phyloP scores from a whole-genome alignment of 129 eudicot species.

The Escallonia herrerae region DNA sequence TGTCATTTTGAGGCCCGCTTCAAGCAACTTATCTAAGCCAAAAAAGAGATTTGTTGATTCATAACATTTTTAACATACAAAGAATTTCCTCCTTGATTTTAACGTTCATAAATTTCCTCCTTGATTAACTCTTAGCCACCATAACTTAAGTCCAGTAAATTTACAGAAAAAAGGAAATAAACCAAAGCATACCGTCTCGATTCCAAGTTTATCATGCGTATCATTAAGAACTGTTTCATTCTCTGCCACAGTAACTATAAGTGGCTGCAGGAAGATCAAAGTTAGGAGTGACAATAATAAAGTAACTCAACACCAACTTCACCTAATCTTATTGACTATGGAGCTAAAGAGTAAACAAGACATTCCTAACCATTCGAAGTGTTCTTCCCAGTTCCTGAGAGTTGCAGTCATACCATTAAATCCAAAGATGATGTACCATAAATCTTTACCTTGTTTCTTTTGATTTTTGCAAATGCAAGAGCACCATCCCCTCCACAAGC shows the following conservation, averaged over 20 bases:
- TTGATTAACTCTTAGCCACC: no score
- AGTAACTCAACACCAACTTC: constrained; percentile 21
- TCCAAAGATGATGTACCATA: not conserved
- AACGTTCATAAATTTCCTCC: no score
- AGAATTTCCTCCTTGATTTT: no score
- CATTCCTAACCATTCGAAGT: not conserved
- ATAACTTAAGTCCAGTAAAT: no score
- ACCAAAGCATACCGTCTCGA: constrained; percentile 43
- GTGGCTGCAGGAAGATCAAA: constrained; percentile 51
- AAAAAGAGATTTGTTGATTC: no score
- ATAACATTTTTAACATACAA: no score
- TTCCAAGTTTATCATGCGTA: constrained; percentile 79
- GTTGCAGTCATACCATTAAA: not conserved
- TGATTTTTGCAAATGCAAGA: constrained; percentile 70
- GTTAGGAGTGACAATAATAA: not conserved
- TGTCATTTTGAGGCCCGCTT: no score
- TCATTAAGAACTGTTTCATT: constrained; percentile 80
- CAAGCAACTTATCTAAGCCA: no score
- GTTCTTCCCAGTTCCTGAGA: not conserved
- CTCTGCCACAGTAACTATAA: constrained; percentile 83
- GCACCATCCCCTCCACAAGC: constrained; percentile 88
- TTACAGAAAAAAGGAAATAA: no score
- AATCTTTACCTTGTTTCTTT: constrained; percentile 46
- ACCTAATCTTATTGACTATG: not conserved
- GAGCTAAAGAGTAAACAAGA: not conserved